phyloP scores from a whole-genome alignment of 2,329 filamentous ascomycete genomes.

The Orbilia javanica region DNA sequence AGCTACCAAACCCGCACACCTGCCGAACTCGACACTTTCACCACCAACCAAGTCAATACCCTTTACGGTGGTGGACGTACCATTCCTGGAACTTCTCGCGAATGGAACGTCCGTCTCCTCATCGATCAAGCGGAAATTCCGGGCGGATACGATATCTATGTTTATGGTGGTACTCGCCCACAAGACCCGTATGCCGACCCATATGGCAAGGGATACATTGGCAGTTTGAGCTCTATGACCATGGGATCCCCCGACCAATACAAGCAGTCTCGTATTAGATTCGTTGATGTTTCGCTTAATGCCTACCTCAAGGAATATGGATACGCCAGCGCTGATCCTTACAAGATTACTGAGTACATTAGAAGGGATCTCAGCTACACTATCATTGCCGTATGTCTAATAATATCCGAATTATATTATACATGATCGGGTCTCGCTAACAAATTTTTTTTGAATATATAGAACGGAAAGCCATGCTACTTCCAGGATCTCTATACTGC shows the following conservation, averaged over 20 bases:
- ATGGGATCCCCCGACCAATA: constrained; percentile 38
- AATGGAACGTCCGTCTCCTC: constrained; percentile 60
- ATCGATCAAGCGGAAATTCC: constrained; percentile 60
- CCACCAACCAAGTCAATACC: constrained; percentile 57
- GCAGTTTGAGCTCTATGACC: constrained; percentile 57
- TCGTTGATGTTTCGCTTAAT: constrained; percentile 44
- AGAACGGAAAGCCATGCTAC: constrained; percentile 54
- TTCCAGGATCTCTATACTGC: constrained; percentile 52
- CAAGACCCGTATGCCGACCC: constrained; percentile 49
- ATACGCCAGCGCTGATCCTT: constrained; percentile 37
- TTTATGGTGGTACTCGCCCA: constrained; percentile 58
- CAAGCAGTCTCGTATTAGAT: constrained; percentile 53
- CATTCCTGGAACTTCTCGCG: constrained; percentile 42
- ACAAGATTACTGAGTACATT: constrained; percentile 51
- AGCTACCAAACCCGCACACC: constrained; percentile 29
- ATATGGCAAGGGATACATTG: constrained; percentile 52
- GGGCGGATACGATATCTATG: constrained; percentile 54
- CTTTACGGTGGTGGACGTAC: constrained; percentile 54
- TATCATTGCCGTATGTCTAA: constrained; percentile 54
- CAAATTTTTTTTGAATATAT: background rate
- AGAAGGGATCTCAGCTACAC: constrained; percentile 43
- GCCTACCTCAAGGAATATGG: constrained; percentile 48
- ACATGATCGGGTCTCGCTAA: constrained; percentile 7
- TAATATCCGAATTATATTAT: background rate
- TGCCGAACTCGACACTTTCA: constrained; percentile 53